Conservation (phyloP, 352 stramenopile species). For the Peronospora destructor region DNA sequence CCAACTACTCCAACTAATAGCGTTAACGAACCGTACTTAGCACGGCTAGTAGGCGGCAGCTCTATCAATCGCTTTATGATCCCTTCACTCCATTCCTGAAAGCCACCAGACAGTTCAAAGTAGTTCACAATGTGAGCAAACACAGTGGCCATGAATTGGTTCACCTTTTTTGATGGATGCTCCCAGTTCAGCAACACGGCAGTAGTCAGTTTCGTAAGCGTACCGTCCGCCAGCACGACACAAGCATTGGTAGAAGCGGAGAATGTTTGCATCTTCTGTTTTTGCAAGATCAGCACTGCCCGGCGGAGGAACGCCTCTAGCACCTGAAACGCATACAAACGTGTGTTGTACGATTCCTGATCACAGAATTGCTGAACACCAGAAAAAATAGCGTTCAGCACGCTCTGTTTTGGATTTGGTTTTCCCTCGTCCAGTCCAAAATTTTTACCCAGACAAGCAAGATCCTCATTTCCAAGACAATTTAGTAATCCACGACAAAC, state of each 20-base stretch:
- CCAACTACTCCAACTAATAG: slow-evolving; percentile 48
- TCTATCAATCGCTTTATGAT: slow-evolving; percentile 49
- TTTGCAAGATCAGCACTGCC: slow-evolving; percentile 42
- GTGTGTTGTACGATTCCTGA: slow-evolving; percentile 54
- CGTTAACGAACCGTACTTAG: slow-evolving; percentile 59
- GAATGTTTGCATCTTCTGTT: slow-evolving; percentile 17
- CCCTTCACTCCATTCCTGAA: slow-evolving; percentile 40
- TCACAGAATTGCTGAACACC: slow-evolving; percentile 48
- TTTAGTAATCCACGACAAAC: slow-evolving; percentile 67
- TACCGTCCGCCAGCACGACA: slow-evolving; percentile 25
- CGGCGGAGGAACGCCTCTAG: slow-evolving; percentile 69
- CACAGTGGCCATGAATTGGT: slow-evolving; percentile 81
- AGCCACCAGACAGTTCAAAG: slow-evolving; percentile 33
- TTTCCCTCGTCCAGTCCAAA: slow-evolving; percentile 14
- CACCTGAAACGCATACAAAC: slow-evolving; percentile 78
- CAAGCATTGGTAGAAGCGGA: not conserved
- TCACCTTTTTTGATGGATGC: slow-evolving; percentile 78
- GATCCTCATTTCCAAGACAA: slow-evolving; percentile 49
- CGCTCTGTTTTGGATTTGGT: slow-evolving; percentile 12
- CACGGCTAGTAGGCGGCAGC: slow-evolving; percentile 51
- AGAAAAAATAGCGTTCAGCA: slow-evolving; percentile 53
- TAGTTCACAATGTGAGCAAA: slow-evolving; percentile 71
- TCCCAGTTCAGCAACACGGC: slow-evolving; percentile 77
- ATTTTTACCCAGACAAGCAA: slow-evolving; percentile 13
- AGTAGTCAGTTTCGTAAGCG: slow-evolving; percentile 44